Percentiles rank a stretch among this genome's conserved stretches.
Conservation (phyloP, 305 asterid species). For the Petunia hybrid region DNA sequence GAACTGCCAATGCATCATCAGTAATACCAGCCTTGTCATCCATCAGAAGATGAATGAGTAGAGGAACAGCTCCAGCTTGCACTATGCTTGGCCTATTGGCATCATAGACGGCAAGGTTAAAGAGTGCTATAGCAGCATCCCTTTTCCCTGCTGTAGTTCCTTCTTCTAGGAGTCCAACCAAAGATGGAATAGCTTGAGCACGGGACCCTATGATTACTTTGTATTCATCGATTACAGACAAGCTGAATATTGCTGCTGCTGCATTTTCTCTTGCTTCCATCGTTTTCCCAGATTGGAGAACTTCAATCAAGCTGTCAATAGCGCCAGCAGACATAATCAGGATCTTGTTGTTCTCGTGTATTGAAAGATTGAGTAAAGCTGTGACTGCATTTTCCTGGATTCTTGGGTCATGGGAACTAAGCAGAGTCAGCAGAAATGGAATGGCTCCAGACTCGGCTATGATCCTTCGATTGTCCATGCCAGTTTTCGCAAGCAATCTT, state of each 20-base stretch:
- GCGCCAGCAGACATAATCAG: slow-evolving; percentile 86
- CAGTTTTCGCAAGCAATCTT: slow-evolving; percentile 74
- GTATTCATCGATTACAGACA: slow-evolving; percentile 67
- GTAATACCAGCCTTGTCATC: slow-evolving; percentile 86
- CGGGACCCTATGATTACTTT: slow-evolving; percentile 67
- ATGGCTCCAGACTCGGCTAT: slow-evolving; percentile 89
- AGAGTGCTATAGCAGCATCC: slow-evolving; percentile 82
- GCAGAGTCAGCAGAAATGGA: slow-evolving; percentile 69
- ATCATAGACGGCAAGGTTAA: slow-evolving; percentile 70
- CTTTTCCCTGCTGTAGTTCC: slow-evolving; percentile 74
- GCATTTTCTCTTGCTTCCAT: slow-evolving; percentile 88
- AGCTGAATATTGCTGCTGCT: slow-evolving; percentile 84
- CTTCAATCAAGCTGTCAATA: slow-evolving; percentile 57
- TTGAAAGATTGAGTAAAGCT: slow-evolving; percentile 80
- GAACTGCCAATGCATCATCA: slow-evolving; percentile 76
- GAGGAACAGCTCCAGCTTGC: slow-evolving; percentile 70
- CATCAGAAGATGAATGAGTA: slow-evolving; percentile 67
- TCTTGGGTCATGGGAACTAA: slow-evolving; percentile 58
- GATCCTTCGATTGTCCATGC: slow-evolving; percentile 85
- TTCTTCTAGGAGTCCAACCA: slow-evolving; percentile 70
- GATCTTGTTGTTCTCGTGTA: slow-evolving; percentile 73
- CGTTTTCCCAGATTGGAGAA: slow-evolving; percentile 61
- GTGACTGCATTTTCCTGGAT: slow-evolving; percentile 90
- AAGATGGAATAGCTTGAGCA: slow-evolving; percentile 65
- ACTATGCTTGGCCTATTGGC: slow-evolving; percentile 55